These are phyloP conservation scores for Termitomyces sp. DNA, from an alignment of 768 basidiomycete species.

Conservation along the genomic window DNA sequence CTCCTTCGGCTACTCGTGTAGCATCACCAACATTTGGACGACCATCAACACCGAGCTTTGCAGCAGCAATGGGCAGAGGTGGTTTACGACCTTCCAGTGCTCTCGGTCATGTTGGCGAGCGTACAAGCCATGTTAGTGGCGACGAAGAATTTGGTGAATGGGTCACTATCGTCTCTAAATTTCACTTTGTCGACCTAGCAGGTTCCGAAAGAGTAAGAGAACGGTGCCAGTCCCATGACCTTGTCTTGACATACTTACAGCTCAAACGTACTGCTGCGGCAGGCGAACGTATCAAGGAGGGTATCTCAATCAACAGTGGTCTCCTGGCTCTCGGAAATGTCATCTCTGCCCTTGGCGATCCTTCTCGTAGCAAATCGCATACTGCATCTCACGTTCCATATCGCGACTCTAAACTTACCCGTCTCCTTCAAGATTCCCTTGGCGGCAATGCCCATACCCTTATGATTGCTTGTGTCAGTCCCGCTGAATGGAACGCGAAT, in stretches of 20 bases:
- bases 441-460: slow-evolving; percentile 97
- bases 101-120: slow-evolving; percentile 63
- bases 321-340: slow-evolving; percentile 96
- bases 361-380: slow-evolving; percentile 76
- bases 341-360: slow-evolving; percentile 95
- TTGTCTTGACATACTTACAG: slow-evolving; percentile 29
- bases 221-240: slow-evolving; percentile 5
- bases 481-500: slow-evolving; percentile 89
- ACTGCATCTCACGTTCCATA: slow-evolving; percentile 92
- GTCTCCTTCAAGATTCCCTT: slow-evolving; percentile 91
- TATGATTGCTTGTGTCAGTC: slow-evolving; percentile 98
- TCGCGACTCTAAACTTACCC: slow-evolving; percentile 96
- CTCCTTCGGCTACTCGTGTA: slow-evolving; percentile 43
- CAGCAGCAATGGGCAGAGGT: slow-evolving; percentile 66
- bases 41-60: slow-evolving; percentile 76
- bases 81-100: slow-evolving; percentile 74
- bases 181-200: slow-evolving; percentile 97
- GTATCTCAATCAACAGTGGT: slow-evolving; percentile 98
- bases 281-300: slow-evolving; percentile 96
- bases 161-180: slow-evolving; percentile 89
- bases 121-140: slow-evolving; percentile 22
- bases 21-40: slow-evolving; percentile 75
- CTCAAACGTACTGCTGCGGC: slow-evolving; percentile 94
- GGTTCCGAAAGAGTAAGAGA: slow-evolving; percentile 85
- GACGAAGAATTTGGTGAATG: slow-evolving; percentile 77